A percentile compares a stretch with the other conserved stretches of the same genome.
Evolutionary conservation across 352 stramenopile species (phyloP).

Genomic region (Globisporangium sylvaticum): DNA sequence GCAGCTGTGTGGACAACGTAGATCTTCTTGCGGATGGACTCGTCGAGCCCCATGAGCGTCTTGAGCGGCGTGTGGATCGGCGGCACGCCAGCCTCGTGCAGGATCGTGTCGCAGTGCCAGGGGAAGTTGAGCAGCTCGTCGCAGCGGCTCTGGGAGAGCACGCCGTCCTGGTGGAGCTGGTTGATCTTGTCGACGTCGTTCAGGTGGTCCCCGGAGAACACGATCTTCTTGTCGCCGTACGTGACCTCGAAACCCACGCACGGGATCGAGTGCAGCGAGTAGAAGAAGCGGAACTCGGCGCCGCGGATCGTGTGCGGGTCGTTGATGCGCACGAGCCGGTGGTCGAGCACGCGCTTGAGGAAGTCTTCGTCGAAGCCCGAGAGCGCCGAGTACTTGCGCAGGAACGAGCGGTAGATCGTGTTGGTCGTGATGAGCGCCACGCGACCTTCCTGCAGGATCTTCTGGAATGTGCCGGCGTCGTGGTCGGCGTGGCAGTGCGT

Average conservation of each 20-base stretch:
- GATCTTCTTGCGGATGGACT: constrained; percentile 87
- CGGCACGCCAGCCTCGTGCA: constrained; percentile 93
- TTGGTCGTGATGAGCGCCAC: constrained; percentile 94
- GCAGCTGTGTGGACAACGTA: constrained; percentile 94
- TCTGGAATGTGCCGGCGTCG: constrained; percentile 96
- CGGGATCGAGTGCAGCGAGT: constrained; percentile 95
- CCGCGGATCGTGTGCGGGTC: constrained; percentile 92
- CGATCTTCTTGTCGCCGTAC: constrained; percentile 93
- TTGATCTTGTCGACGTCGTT: constrained; percentile 92
- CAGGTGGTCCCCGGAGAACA: constrained; percentile 95
- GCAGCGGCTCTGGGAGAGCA: constrained; percentile 80
- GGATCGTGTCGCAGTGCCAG: constrained; percentile 91
- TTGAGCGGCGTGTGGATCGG: constrained; percentile 95
- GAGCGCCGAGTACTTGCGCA: constrained; percentile 95
- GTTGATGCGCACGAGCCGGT: constrained; percentile 90
- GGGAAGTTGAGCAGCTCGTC: constrained; percentile 93
- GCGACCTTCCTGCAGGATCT: constrained; percentile 92
- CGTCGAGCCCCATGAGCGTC: constrained; percentile 88
- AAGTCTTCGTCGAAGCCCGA: constrained; percentile 90
- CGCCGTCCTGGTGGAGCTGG: constrained; percentile 74
- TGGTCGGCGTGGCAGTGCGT: constrained; percentile 97
- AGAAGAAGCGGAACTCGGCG: constrained; percentile 95
- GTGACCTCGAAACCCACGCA: constrained; percentile 93
- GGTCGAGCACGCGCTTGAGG: constrained; percentile 89
- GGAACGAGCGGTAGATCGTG: constrained; percentile 96